Evolutionary conservation across 768 basidiomycete species (phyloP).

Genomic region (Suillus subaureus): DNA sequence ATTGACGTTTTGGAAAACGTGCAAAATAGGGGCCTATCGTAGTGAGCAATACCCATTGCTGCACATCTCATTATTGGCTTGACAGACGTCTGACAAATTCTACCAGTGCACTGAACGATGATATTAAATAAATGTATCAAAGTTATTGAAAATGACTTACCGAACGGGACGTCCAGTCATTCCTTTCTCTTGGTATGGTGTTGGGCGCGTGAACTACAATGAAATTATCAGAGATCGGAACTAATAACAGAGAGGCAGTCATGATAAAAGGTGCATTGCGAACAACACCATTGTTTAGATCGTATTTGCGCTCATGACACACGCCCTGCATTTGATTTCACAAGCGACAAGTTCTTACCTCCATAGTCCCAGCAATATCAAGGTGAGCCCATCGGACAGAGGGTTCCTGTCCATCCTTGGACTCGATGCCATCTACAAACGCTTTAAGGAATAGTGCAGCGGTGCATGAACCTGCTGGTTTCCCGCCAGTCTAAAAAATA

Average conservation of each 20-base stretch:
- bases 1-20: background rate
- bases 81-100: slow-evolving; percentile 35
- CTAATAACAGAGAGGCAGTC: background rate
- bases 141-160: slow-evolving; percentile 52
- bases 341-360: slow-evolving; percentile 42
- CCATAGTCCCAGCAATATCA: slow-evolving; percentile 82
- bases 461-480: slow-evolving; percentile 70
- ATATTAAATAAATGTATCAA: background rate
- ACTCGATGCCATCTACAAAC: slow-evolving; percentile 76
- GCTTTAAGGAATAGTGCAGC: slow-evolving; percentile 87
- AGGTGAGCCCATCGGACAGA: slow-evolving; percentile 83
- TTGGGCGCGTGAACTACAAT: slow-evolving; percentile 49
- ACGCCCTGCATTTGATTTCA: slow-evolving; percentile 28
- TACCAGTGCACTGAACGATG: slow-evolving; percentile 30
- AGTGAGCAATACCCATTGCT: no score
- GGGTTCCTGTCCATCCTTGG: slow-evolving; percentile 54
- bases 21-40: background rate
- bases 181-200: slow-evolving; percentile 68
- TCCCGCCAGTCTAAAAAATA: slow-evolving; percentile 64
- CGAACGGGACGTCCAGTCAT: slow-evolving; percentile 83
- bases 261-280: background rate
- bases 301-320: slow-evolving; percentile 32
- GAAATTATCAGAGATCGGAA: slow-evolving; percentile 4
- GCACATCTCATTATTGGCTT: background rate
- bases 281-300: background rate